Evolutionary conservation across 495 filamentous ascomycete species (phyloP), one percentile per base, ranked within the genome.

Genomic region (Rusavskia elegans): DNA sequence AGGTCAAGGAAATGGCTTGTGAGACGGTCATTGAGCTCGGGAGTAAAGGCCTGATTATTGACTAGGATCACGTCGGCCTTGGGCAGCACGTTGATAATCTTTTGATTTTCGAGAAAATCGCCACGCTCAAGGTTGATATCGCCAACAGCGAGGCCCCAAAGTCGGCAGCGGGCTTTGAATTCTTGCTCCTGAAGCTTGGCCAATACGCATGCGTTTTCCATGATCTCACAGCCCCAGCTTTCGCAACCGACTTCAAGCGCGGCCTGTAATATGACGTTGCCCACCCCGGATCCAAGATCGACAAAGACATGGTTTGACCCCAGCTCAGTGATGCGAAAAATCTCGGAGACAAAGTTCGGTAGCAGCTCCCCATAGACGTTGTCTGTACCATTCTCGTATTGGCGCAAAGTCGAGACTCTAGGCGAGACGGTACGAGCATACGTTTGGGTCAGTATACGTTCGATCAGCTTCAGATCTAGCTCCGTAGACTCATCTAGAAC

Each of bases 171-270:
- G 4, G 84, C 79, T 48, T 70, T 70, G 62, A 98, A 95, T 61
- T 98, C 92, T 48, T 81, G 75, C 59, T 88, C 76, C 64, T 98
- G 92, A 30, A 83, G 77, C 37, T 90, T 82, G 10, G 89, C 89
- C 29, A 98, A 74, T 53, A 83, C 82, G 66, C 79, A 88, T 5
- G 85, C 84, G 48, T 89, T 88, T 55, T 82, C 74, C 86, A 94
- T 90, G 75, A 89, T 85, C 66, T 98, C 92, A 62, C 90, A 95
- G 23, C 92, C 92, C 81, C 87, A 96, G 66, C 85, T 89, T 64
- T 95, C 86, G 63, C 86, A 94, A 14, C 92, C 92, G 46, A 89
- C 79, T 63, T 98, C 85, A 8, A 98, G 76, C 9, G 92, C 92
- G 5, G 92, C 92, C 63, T 98, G 92, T 39, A 98, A 71, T 21